Base-by-base conservation (phyloP, 2,329 filamentous ascomycete genomes). In the Emergomyces orientalis region DNA sequence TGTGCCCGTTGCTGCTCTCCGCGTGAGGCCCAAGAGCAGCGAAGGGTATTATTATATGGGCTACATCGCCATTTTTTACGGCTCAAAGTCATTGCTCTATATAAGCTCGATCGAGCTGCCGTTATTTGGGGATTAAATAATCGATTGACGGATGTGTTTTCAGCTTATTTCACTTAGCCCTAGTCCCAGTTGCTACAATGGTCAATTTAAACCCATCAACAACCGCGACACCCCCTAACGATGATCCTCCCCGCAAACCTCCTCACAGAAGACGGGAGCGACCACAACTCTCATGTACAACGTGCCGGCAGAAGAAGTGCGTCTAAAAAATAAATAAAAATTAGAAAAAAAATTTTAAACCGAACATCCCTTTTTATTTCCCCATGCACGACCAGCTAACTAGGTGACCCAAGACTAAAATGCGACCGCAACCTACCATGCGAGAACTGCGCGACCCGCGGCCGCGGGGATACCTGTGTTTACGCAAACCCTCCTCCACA, bases 401-500 rank as follows among this genome's bases (percentile, higher is more conserved):
- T 43, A 52, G 22, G 41, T 52, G 34, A 43, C 25, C 25, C 32
- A 47, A 82, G 80, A 67, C 71, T 83, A 67, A 83, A 83, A 74
- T 85, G 82, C 72, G 83, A 85, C 69, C 80, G 82, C 65, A 77
- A 77, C 52, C 78, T 80, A 52, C 82, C 82, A 59, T 85, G 82
- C 73, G 81, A 82, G 67, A 82, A 81, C 64, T 85, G 82, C 70
- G 78, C 78, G 25, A 80, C 80, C 68, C 78, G 82, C 63, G 81
- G 81, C 64, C 80, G 84, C 66, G 81, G 80, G 64, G 80, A 84
- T 66, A 78, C 79, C 64, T 85, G 82, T 73, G 79, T 76, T 65
- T 84, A 84, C 67, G 70, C 63, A 73, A 75, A 56, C 76, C 77
- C 63, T 77, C 80, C 52, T 43, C 75, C 76, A 22, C 74, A 76